Percentiles rank a stretch among this genome's conserved stretches.
Conservation (phyloP, 257 asterid genomes). For the Nicotiana otophora region DNA sequence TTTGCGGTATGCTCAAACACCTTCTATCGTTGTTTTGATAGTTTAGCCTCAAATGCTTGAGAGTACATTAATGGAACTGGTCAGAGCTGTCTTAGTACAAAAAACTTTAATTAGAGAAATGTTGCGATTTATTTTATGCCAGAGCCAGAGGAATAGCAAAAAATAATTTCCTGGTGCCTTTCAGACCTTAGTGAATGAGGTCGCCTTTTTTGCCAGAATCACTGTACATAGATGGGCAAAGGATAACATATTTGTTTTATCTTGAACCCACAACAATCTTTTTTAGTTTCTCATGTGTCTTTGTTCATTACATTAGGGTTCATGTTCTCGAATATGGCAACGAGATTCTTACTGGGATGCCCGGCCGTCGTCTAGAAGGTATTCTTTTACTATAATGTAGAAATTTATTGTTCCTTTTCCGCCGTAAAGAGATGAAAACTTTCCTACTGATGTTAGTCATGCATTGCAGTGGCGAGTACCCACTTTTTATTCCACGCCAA, state of each 20-base stretch:
- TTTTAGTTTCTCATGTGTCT: conserved; percentile 11
- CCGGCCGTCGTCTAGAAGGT: conserved; percentile 97
- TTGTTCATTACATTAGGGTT: conserved; percentile 55
- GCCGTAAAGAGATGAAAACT: background rate
- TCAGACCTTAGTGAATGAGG: background rate
- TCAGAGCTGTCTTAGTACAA: background rate
- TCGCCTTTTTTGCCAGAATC: background rate
- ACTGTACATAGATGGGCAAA: background rate
- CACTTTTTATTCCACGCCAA: conserved; percentile 93
- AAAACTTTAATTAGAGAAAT: background rate
- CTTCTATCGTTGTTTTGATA: background rate
- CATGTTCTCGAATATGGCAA: conserved; percentile 98
- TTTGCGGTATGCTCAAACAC: conserved; percentile 66
- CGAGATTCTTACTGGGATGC: conserved; percentile 95
- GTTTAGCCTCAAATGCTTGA: background rate
- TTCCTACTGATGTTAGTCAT: conserved; percentile 19
- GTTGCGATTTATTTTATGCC: background rate
- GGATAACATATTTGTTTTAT: background rate
- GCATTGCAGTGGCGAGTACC: conserved; percentile 64
- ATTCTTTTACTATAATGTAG: conserved; percentile 9
- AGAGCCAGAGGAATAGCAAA: background rate
- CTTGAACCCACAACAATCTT: background rate
- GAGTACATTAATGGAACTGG: background rate
- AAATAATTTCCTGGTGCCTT: background rate
- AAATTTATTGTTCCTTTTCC: conserved; percentile 9